These are phyloP conservation scores for Fusarium sp. DNA, from an alignment of 2,329 filamentous ascomycete species.

Conservation along the genomic window DNA sequence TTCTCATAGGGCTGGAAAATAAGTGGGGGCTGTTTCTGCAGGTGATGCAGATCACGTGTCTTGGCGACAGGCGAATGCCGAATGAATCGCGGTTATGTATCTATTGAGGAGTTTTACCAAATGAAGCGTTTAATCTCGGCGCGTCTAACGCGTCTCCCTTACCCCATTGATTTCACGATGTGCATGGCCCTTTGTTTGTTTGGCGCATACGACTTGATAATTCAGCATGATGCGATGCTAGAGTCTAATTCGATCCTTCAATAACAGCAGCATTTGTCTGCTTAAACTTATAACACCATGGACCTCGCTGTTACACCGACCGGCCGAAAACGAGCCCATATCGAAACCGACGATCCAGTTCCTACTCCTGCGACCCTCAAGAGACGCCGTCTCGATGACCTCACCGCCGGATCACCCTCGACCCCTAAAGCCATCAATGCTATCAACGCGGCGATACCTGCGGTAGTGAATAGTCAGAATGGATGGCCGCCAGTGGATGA, in stretches of 20 bases:
- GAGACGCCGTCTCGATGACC: constrained; percentile 49
- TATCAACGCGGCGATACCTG: constrained; percentile 50
- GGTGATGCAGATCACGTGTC: constrained; percentile 15
- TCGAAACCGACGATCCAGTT: constrained; percentile 38
- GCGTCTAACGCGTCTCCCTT: constrained; percentile 45
- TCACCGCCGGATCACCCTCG: constrained; percentile 41
- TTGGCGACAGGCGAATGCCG: constrained; percentile 7
- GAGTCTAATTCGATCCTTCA: constrained; percentile 2
- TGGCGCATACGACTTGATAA: constrained; percentile 22
- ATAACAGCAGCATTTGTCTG: constrained; percentile 9
- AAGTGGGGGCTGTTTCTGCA: constrained; percentile 4
- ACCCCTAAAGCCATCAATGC: constrained; percentile 48
- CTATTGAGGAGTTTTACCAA: constrained; percentile 20
- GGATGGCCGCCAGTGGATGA: constrained; percentile 23
- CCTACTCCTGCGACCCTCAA: constrained; percentile 48
- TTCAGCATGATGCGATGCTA: constrained; percentile 29
- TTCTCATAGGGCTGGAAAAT: constrained; percentile 15
- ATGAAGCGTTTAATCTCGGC: constrained; percentile 29
- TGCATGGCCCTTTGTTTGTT: background rate
- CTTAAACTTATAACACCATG: constrained; percentile 36
- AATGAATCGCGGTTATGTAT: background rate
- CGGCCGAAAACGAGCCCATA: constrained; percentile 41
- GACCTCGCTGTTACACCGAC: constrained; percentile 39
- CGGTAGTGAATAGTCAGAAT: constrained; percentile 41
- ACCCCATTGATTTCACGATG: constrained; percentile 18